Conservation (phyloP, 2,329 filamentous ascomycete genomes). For the Ilyonectria robusta region DNA sequence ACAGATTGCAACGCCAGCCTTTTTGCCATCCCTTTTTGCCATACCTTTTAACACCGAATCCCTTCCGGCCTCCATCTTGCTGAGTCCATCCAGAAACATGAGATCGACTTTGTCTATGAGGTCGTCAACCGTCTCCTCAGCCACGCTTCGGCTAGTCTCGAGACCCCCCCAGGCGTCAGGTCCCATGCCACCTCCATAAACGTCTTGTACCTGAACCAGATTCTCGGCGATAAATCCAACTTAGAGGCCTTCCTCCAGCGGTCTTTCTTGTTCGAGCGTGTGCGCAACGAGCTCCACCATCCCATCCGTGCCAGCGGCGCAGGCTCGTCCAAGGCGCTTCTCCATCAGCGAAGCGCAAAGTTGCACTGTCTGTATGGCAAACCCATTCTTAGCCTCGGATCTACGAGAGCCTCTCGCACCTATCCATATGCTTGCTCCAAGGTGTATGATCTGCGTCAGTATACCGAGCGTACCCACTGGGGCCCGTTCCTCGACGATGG, state of each 20-base stretch:
- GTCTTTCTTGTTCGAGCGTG: slow-evolving; percentile 74
- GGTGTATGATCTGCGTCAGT: slow-evolving; percentile 82
- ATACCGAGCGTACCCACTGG: slow-evolving; percentile 74
- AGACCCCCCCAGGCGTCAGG: slow-evolving; percentile 48
- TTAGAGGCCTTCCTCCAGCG: slow-evolving; percentile 73
- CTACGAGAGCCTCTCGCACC: slow-evolving; percentile 54
- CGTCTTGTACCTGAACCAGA: slow-evolving; percentile 57
- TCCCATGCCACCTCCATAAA: slow-evolving; percentile 64
- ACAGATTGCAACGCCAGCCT: not conserved
- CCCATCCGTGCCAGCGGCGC: slow-evolving; percentile 50
- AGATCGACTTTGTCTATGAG: slow-evolving; percentile 64
- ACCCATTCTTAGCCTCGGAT: slow-evolving; percentile 62
- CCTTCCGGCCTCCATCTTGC: not conserved
- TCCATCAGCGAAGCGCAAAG: slow-evolving; percentile 77
- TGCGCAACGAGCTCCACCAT: slow-evolving; percentile 56
- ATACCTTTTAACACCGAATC: not conserved
- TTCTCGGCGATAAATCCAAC: slow-evolving; percentile 65
- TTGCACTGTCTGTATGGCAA: slow-evolving; percentile 79
- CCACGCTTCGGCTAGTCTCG: slow-evolving; percentile 56
- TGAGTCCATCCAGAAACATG: slow-evolving; percentile 51
- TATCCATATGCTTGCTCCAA: slow-evolving; percentile 76
- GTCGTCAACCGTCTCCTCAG: slow-evolving; percentile 62
- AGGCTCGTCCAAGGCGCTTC: slow-evolving; percentile 34
- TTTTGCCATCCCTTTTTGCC: not conserved
- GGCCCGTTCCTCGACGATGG: slow-evolving; percentile 80